Evolutionary conservation across 2,329 filamentous ascomycete species (phyloP).

Genomic region (Penicillium sp.): DNA sequence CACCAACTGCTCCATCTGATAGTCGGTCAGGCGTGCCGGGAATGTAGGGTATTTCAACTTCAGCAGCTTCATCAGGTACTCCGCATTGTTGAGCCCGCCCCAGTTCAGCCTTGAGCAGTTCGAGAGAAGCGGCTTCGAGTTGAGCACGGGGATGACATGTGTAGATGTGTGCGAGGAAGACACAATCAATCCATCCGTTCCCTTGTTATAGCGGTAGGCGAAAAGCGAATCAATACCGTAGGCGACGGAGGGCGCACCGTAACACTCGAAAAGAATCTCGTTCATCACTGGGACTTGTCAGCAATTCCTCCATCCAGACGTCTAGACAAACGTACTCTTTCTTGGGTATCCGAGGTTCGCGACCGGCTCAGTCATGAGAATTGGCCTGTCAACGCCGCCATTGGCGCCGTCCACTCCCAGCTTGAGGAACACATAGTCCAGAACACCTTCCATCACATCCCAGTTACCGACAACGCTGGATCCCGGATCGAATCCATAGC

Average conservation of each 20-base stretch:
- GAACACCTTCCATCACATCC: conserved; percentile 92
- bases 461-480: conserved; percentile 93
- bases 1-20: conserved; percentile 84
- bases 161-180: conserved; percentile 93
- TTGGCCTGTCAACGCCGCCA: conserved; percentile 75
- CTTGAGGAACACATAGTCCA: conserved; percentile 95
- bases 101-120: conserved; percentile 91
- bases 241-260: conserved; percentile 81
- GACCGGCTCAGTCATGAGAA: conserved; percentile 94
- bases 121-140: conserved; percentile 77
- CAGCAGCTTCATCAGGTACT: conserved; percentile 87
- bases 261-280: conserved; percentile 95
- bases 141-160: conserved; percentile 88
- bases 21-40: conserved; percentile 77
- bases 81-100: conserved; percentile 85
- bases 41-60: conserved; percentile 89
- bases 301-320: conserved; percentile 19
- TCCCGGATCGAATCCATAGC: conserved; percentile 85
- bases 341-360: conserved; percentile 86
- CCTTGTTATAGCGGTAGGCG: conserved; percentile 89
- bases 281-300: conserved; percentile 70
- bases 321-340: conserved; percentile 63
- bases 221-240: conserved; percentile 97
- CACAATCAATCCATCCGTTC: conserved; percentile 80
- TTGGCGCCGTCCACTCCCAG: conserved; percentile 74